Evolutionary conservation across 2,329 filamentous ascomycete species (phyloP), one percentile per base, ranked within the genome.

Genomic region (Trematosphaeria pertusa): DNA sequence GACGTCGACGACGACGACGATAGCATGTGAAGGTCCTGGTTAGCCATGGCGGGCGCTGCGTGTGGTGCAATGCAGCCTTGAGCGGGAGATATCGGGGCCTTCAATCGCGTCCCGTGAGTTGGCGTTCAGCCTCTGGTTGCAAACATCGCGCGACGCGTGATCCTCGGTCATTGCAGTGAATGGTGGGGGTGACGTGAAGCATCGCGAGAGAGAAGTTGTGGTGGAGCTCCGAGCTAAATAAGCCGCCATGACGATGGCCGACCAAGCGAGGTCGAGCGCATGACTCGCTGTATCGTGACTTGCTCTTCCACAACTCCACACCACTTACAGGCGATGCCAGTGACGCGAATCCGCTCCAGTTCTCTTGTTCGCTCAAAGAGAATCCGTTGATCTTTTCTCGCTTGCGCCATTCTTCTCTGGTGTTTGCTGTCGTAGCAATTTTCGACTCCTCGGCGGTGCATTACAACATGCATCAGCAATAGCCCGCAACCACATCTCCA

Each of bases 1-100:
- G 72, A 67, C 24, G 64, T 72, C 8, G 70, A 69, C 15, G 67
- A 61, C 14, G 64, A 60, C 11, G 67, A 62, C 12, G 64, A 59
- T n/a, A 51, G 50, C 46, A 58, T 58, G 12, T 51, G 35, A 43
- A 54, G 55, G 45, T 65, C 62, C 46, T 66, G 53, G 46, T 56
- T 52, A 43, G 64, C 61, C 69, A 72, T 72, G 46, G 50, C 54
- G 50, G 35, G 22, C 12, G 20, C 18, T 43, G 33, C 41, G 28
- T 31, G 37, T 31, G 34, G 37, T 49, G 26, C 24, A 28, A 28
- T 28, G 24, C 8, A 28, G 12, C 24, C 34, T 35, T 12, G 38
- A 19, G 39, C 37, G 48, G 45, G 36, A 18, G 43, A 33, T 39
- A 12, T 37, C 36, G 38, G 39, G 37, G 10, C 14, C 30, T 19